Conservation (phyloP, 2,329 filamentous ascomycete genomes). For the Penicillium concentricum region DNA sequence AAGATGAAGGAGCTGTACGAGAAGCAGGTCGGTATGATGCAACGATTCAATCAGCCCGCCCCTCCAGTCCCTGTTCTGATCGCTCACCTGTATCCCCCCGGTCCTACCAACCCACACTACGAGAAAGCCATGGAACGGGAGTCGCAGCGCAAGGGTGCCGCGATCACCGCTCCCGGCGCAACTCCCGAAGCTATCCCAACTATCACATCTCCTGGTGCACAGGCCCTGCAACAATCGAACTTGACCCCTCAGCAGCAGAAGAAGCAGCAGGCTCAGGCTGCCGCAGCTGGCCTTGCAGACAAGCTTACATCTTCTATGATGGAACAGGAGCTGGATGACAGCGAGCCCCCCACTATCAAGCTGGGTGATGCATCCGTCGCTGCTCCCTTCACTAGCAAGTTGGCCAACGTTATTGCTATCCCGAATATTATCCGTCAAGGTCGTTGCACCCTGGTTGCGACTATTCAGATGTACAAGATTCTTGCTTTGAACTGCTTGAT, state of each 20-base stretch:
- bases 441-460: conserved; percentile 93
- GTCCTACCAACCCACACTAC: conserved; percentile 89
- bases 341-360: conserved; percentile 93
- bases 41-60: conserved; percentile 86
- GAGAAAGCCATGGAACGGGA: conserved; percentile 87
- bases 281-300: conserved; percentile 77
- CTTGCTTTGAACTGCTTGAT: conserved; percentile 96
- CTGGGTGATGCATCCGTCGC: conserved; percentile 96
- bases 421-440: conserved; percentile 98
- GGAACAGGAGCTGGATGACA: conserved; percentile 82
- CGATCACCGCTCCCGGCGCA: conserved; percentile 47
- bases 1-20: conserved; percentile 99
- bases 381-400: conserved; percentile 94
- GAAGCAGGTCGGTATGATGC: conserved; percentile 90
- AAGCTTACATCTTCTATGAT: conserved; percentile 84
- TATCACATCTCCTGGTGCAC: conserved; percentile 65
- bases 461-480: conserved; percentile 99
- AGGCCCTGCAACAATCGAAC: conserved; percentile 56
- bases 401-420: conserved; percentile 93
- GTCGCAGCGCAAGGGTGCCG: conserved; percentile 72
- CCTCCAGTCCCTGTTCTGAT: conserved; percentile 93
- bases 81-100: conserved; percentile 90
- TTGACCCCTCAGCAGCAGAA: conserved; percentile 52
- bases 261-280: conserved; percentile 61
- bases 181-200: conserved; percentile 57